Base-by-base conservation (phyloP, 306 rosid species). In the Rubus idaeus region DNA sequence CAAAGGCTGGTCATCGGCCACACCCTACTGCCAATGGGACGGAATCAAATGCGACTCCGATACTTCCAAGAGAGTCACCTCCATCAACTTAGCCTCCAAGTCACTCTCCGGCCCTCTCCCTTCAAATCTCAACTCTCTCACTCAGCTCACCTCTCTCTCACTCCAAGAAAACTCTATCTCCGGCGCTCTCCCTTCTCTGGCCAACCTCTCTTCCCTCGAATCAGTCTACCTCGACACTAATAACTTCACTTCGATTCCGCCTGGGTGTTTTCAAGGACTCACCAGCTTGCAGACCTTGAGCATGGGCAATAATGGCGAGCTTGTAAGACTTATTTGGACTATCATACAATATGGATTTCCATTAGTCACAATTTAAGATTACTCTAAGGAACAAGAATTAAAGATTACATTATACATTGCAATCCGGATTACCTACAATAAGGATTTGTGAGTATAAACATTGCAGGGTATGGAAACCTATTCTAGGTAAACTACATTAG, bases 31-130 rank as follows among this genome's bases (percentile, higher is more conserved):
- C 77, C 0, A 66, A 8, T 94, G 98, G 98, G 18, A 69, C 1
- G 92, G 91, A 26, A 50, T 94, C 53, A 60, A 55, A 0, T 94
- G 98, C 74, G 94, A 86, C 72, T 13, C 66, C 26, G 70, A 40
- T 13, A 39, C 68, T 10, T 80, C 92, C 0, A 50, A 60, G 69
- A 86, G 90, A 14, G 96, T 94, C 20, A 86, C 81, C 79, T 21
- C 79, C 78, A 88, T 94, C 67, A 71, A 67, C 82, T 73, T 90
- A 7, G 75, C 78, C 17, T 81, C 90, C 0, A 30, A 26, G 4
- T 82, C 86, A 2, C 91, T 94, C 80, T 72, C 88, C 35, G 98
- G 98, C 10, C 61, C 85, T 0, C 92, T 94, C 2, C 97, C 97
- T 52, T 67, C 92, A 18, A 88, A 92, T 83, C 88, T 94, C 26